Percentiles rank a stretch among this genome's conserved stretches.
Conservation (phyloP, 257 asterid genomes). For the Marsdenia floribunda region DNA sequence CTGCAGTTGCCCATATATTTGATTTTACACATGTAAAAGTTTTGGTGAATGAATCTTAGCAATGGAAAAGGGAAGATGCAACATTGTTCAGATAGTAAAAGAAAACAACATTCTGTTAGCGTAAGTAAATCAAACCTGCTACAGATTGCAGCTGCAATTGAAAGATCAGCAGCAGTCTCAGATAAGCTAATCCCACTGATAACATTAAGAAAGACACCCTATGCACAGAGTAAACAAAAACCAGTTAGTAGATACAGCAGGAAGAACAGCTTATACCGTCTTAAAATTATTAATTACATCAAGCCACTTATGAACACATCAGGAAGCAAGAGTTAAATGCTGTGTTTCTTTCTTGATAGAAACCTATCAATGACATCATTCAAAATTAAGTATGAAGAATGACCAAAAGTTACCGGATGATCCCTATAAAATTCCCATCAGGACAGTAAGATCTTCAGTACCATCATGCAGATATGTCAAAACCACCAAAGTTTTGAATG, state of each 20-base stretch:
- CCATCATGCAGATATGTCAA: not conserved
- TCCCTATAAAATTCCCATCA: not conserved
- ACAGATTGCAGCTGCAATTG: conserved; percentile 95
- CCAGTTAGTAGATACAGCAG: conserved; percentile 20
- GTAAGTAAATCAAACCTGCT: conserved; percentile 61
- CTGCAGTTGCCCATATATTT: not conserved
- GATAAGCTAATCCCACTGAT: conserved; percentile 59
- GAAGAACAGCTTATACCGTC: not conserved
- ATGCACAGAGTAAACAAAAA: conserved; percentile 19
- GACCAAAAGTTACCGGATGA: not conserved
- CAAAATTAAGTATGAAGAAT: not conserved
- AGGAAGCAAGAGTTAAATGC: not conserved
- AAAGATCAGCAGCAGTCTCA: conserved; percentile 94
- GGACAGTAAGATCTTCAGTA: not conserved
- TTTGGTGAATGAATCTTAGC: not conserved
- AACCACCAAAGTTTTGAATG: not conserved
- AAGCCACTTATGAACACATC: not conserved
- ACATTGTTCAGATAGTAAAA: not conserved
- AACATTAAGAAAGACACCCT: conserved; percentile 81
- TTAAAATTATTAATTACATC: not conserved
- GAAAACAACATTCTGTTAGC: not conserved
- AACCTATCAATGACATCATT: not conserved
- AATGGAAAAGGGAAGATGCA: not conserved
- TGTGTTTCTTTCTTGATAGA: not conserved
- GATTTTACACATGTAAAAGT: not conserved